Evolutionary conservation across 2,329 filamentous ascomycete species (phyloP), one percentile per base, ranked within the genome.

Genomic region (Botrytis aclada): DNA sequence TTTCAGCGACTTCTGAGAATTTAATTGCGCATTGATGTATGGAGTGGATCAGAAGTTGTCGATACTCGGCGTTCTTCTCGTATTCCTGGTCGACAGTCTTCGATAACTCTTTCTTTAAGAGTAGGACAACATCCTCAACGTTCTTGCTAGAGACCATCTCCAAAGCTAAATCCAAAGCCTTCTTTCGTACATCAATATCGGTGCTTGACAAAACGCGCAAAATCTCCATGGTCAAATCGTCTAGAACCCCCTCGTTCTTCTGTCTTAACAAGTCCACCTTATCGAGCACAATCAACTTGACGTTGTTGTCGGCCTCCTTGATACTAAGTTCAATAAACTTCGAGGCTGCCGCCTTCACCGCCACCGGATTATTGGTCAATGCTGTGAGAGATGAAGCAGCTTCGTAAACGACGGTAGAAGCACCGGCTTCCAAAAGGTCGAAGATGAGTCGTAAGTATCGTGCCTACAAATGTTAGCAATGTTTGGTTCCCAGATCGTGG

Each of bases 141-240:
- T 99, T 99, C 85, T 97, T 97, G 88, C 95, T 98, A 0, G 95
- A 96, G 8, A 99, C 94, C 96, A 99, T 98, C 77, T 98, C 95
- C 82, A 99, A 86, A 20, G 95, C 95, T 79, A 99, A 93, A 72
- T 89, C 87, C 41, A 99, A 88, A 25, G 95, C 94, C 84, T 98
- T 98, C 83, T 91, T 91, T 79, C 96, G 91, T 70, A 99, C 96
- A 80, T 98, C 96, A 76, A 99, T 92, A 84, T 99, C 96, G 34
- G 96, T 93, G 81, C 95, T 98, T 20, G 95, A 97, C 47, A 99
- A 88, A 29, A 98, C 96, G 71, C 96, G 93, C 63, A 99, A 87
- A 72, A 98, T 95, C 82, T 99, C 96, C 96, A 99, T 98, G 7
- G 93, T 94, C 66, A 98, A 84, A 80, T 99, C 96, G 80, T 98